Evolutionary conservation across 2,329 filamentous ascomycete genomes (phyloP).

Genomic region (Zasmidium cellare): DNA sequence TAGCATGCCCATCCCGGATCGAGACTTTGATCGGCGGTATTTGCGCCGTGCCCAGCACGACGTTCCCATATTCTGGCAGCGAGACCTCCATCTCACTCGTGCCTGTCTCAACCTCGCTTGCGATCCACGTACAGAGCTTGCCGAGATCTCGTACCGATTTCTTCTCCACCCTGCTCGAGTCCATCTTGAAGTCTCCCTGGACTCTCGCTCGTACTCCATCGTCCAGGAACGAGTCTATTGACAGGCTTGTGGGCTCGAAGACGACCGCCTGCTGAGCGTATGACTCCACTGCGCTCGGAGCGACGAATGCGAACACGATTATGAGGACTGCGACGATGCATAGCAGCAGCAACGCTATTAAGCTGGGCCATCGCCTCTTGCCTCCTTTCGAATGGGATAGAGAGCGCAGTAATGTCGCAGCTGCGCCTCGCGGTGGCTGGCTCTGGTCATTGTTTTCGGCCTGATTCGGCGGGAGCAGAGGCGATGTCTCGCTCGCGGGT

Average conservation of each 20-base stretch:
- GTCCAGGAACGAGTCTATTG: conserved; percentile 79
- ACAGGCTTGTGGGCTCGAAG: conserved; percentile 79
- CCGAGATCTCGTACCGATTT: conserved; percentile 73
- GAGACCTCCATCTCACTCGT: conserved; percentile 73
- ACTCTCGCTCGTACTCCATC: conserved; percentile 77
- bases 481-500: conserved; percentile 14
- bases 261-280: conserved; percentile 83
- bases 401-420: background rate
- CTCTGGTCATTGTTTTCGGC: conserved; percentile 18
- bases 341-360: conserved; percentile 70
- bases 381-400: conserved; percentile 33
- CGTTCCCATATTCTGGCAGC: conserved; percentile 77
- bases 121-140: conserved; percentile 75
- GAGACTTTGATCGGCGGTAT: conserved; percentile 75
- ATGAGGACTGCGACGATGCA: conserved; percentile 65
- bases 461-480: conserved; percentile 11
- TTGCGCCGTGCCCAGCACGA: conserved; percentile 73
- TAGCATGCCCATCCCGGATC: conserved; percentile 75
- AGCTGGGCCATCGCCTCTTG: conserved; percentile 68
- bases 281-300: conserved; percentile 75
- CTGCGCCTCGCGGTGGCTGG: conserved; percentile 21
- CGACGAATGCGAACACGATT: conserved; percentile 76
- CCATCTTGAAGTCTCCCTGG: conserved; percentile 78
- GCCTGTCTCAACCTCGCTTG: conserved; percentile 71
- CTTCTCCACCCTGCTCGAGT: conserved; percentile 72